A percentile compares a stretch with the other conserved stretches of the same genome.
phyloP scores from a whole-genome alignment of 2,329 filamentous ascomycete genomes.

The Alternaria postmessia region DNA sequence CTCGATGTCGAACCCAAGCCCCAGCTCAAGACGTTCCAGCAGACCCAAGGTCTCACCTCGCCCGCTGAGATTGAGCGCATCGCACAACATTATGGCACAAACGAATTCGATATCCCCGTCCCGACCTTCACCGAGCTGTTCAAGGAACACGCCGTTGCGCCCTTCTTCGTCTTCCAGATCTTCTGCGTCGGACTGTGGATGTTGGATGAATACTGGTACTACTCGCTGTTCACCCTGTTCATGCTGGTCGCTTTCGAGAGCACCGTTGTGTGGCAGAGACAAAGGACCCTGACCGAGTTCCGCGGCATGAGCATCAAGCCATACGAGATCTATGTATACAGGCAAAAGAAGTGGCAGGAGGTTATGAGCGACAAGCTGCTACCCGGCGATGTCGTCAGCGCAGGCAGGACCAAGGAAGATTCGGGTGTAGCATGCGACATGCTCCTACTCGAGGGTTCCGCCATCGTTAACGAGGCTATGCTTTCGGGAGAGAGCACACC shows the following conservation, averaged over 20 bases:
- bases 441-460: conserved; percentile 91
- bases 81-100: conserved; percentile 92
- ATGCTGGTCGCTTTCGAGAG: conserved; percentile 99
- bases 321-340: conserved; percentile 91
- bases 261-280: conserved; percentile 98
- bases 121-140: conserved; percentile 95
- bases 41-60: conserved; percentile 76
- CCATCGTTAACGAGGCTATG: conserved; percentile 99
- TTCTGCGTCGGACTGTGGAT: conserved; percentile 99
- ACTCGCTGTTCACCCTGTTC: conserved; percentile 97
- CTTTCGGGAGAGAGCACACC: conserved; percentile 97
- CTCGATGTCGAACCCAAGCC: conserved; percentile 90
- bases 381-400: conserved; percentile 91
- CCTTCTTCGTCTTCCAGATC: conserved; percentile 98
- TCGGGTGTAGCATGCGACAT: conserved; percentile 97
- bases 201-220: conserved; percentile 99
- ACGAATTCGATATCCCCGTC: conserved; percentile 97
- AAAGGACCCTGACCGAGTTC: conserved; percentile 94
- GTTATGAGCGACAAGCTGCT: conserved; percentile 89
- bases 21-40: conserved; percentile 77
- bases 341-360: conserved; percentile 86
- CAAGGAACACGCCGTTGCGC: conserved; percentile 97
- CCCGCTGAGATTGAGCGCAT: conserved; percentile 79
- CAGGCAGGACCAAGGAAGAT: conserved; percentile 93
- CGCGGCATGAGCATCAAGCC: conserved; percentile 99